Conservation (phyloP, 2,329 filamentous ascomycete genomes). For the Sporothrix humicola region DNA sequence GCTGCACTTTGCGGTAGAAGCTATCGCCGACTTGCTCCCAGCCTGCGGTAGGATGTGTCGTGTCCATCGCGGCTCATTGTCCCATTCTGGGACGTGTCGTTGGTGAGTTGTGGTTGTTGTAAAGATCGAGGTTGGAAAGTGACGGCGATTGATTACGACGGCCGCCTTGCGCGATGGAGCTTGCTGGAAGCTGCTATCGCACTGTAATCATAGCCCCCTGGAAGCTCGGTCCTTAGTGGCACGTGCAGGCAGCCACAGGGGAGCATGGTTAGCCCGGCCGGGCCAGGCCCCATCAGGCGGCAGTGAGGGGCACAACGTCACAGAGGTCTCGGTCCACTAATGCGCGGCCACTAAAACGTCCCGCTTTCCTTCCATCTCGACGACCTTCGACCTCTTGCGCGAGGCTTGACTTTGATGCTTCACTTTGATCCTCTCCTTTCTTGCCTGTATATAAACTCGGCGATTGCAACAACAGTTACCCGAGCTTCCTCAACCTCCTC, state of each 20-base stretch:
- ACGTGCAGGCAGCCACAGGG: constrained; percentile 29
- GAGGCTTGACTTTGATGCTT: neutral
- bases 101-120: neutral
- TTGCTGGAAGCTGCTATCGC: constrained; percentile 4
- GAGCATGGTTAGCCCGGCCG: neutral
- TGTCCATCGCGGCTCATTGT: constrained; percentile 54
- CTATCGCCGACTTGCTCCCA: constrained; percentile 94
- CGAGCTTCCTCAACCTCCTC: neutral
- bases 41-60: constrained; percentile 74
- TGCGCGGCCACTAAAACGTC: constrained; percentile 18
- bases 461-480: neutral
- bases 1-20: constrained; percentile 93
- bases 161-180: constrained; percentile 8
- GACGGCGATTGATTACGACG: neutral
- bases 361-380: neutral
- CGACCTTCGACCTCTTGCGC: neutral
- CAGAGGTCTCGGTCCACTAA: constrained; percentile 7
- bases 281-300: constrained; percentile 2
- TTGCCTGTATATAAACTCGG: neutral
- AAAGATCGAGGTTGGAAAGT: neutral
- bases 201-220: constrained; percentile 5
- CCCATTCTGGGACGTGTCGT: constrained; percentile 18
- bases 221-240: constrained; percentile 28
- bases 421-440: neutral
- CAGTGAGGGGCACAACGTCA: constrained; percentile 24